Evolutionary conservation across 1,139 yeast genomes (phyloP), one percentile per base, ranked within the genome.

Genomic region (Hyphopichia fennica): DNA sequence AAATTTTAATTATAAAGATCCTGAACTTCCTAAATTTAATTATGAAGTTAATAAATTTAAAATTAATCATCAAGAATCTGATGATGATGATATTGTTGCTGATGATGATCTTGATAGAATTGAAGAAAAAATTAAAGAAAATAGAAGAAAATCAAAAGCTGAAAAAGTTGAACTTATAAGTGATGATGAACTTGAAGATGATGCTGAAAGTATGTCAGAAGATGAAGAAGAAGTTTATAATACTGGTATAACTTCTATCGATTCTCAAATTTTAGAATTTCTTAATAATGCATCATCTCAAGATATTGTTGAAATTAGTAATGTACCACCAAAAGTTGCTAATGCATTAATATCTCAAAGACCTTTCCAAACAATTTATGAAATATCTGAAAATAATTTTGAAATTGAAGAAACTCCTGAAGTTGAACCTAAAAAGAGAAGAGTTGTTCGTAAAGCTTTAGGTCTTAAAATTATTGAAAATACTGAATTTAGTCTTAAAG

Each of bases 231-330:
- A 56, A 45, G 65, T 43, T 43, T 58, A 51, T 29, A 58, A 49
- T 46, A 54, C 53, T 5, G 80, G 80, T 25, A 74, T 87, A 44
- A 72, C 79, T 0, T 55, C 71, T 3, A 72, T 72, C 47, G 95
- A 87, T 53, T 69, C 70, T 14, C 82, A 88, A 45, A 81, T 90
- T 25, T 67, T 91, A 42, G 80, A 82, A 39, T 90, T 93, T 54
- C 71, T 93, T 52, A 93, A 93, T 60, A 79, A 80, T 23, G 93
- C 96, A 0, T 77, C 87, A 11, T 71, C 72, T 2, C 81, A 82
- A 44, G 96, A 91, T 58, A 70, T 93, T 40, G 78, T 84, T 13
- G 99, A 93, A 63, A 79, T 90, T 31, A 81, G 95, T 14, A 82
- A 82, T 15, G 80, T 90, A 41, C 72, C 82, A 2, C 83, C 87